A percentile compares a stretch with the other conserved stretches of the same genome.
phyloP scores from a whole-genome alignment of 192 early-diverging fungal genomes.

The Coemansia sp. region DNA sequence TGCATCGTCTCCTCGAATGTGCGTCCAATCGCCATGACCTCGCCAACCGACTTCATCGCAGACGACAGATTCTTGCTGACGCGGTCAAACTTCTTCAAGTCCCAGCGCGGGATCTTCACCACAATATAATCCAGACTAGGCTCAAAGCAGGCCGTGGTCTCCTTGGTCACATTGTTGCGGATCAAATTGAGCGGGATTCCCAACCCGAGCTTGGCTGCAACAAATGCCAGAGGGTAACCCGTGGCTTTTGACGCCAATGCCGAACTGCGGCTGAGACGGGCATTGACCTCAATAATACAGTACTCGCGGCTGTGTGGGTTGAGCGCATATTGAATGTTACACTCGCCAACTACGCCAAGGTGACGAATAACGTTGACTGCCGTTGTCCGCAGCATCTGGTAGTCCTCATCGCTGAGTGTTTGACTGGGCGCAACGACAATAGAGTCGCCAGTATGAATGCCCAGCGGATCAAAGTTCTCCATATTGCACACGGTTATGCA shows the following conservation, averaged over 20 bases:
- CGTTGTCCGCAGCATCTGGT: conserved; percentile 96
- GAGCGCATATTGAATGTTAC: conserved; percentile 98
- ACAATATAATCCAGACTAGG: conserved; percentile 92
- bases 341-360: conserved; percentile 98
- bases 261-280: conserved; percentile 86
- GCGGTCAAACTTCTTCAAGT: conserved; percentile 94
- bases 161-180: conserved; percentile 91
- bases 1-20: conserved; percentile 98
- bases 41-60: conserved; percentile 96
- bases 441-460: conserved; percentile 99
- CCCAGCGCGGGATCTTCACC: conserved; percentile 86
- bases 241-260: conserved; percentile 98
- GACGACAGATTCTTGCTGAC: conserved; percentile 87
- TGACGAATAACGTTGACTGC: conserved; percentile 97
- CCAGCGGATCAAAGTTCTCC: conserved; percentile 99
- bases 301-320: conserved; percentile 94
- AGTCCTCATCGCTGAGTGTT: conserved; percentile 96
- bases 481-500: conserved; percentile 99
- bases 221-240: conserved; percentile 97
- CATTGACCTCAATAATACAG: conserved; percentile 99
- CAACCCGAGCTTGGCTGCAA: conserved; percentile 95
- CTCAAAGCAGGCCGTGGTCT: conserved; percentile 96
- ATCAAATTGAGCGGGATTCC: conserved; percentile 91
- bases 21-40: conserved; percentile 97
- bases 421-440: conserved; percentile 98